Base-by-base conservation (phyloP, 306 rosid species). In the Glycyrrhiza uralensis region DNA sequence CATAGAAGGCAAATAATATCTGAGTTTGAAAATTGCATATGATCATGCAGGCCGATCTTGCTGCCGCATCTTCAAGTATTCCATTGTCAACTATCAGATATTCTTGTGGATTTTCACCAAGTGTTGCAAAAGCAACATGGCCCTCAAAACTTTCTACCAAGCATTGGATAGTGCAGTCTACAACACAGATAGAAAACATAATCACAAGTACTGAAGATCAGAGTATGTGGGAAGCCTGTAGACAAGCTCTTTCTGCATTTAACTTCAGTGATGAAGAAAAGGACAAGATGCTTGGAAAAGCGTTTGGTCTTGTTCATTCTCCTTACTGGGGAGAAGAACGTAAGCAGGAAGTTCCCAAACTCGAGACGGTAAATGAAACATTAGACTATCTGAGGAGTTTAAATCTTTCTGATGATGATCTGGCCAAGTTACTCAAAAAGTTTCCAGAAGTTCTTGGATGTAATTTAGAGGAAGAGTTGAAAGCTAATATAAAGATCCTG, bases 291-390 rank as follows among this genome's bases (percentile, higher is more conserved):
- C 96, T 94, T 24, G 95, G 96, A 71, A 91, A 89, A 81, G 98
- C 98, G 17, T 94, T 91, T 51, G 97, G 98, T 41, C 70, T 73
- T 52, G 46, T 94, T 74, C 93, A 84, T 71, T 91, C 98, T 1
- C 97, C 98, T 41, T 94, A 89, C 36, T 91, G 98, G 98, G 96
- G 98, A 29, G 98, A 94, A 75, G 92, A 86, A 33, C 88, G 97
- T 12, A 72, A 80, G 54, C 81, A 64, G 50, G 83, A 76, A 63
- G 80, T 94, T 32, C 95, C 96, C 28, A 86, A 81, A 15, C 46
- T 81, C 0, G 89, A 91, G 72, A 45, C 42, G 8, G 79, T 94
- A 18, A 83, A 79, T 9, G 90, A 56, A 58, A 80, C 64, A 79
- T 33, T 94, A 66, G 90, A 91, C 45, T 94, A 87, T 54, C 74